Conservation (phyloP, 345 rosid species). For the Syzygium aromaticum region DNA sequence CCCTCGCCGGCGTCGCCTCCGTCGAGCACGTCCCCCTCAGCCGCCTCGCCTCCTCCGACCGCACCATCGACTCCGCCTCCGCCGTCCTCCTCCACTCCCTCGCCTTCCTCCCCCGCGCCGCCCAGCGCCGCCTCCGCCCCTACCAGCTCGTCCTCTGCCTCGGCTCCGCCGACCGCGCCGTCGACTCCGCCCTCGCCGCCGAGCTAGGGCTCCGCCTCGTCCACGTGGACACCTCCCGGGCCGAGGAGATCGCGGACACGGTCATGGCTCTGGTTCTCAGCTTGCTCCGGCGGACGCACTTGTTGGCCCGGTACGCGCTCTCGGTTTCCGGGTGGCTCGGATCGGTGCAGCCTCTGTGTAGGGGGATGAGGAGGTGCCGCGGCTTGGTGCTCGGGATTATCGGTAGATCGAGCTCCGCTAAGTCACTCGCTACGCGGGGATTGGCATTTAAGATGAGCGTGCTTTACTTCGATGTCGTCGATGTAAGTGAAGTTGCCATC, state of each 20-base stretch:
- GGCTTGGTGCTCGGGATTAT: constrained; percentile 91
- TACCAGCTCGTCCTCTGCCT: constrained; percentile 92
- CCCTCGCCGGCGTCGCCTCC: constrained; percentile 68
- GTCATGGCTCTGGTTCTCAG: constrained; percentile 98
- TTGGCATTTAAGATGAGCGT: constrained; percentile 97
- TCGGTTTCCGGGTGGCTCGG: constrained; percentile 98
- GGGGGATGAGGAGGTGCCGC: constrained; percentile 96
- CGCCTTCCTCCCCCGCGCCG: constrained; percentile 97
- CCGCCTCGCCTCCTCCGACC: constrained; percentile 58
- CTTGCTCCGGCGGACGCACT: constrained; percentile 83
- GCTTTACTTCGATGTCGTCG: constrained; percentile 78
- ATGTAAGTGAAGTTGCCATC: constrained; percentile 29
- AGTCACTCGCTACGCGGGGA: constrained; percentile 72
- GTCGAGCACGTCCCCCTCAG: constrained; percentile 94
- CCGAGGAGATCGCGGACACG: constrained; percentile 95
- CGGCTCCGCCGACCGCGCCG: constrained; percentile 88
- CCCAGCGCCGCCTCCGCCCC: constrained; percentile 94
- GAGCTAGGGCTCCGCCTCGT: constrained; percentile 90
- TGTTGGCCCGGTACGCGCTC: constrained; percentile 76
- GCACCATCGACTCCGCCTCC: constrained; percentile 83
- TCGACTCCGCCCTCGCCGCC: constrained; percentile 83
- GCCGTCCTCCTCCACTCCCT: constrained; percentile 93
- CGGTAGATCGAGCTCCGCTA: constrained; percentile 89
- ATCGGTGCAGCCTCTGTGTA: constrained; percentile 82
- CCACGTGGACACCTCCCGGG: constrained; percentile 86